A percentile compares a stretch with the other conserved stretches of the same genome.
Conservation (phyloP, 73 alveolate genomes). For the Paramecium caudatum region DNA sequence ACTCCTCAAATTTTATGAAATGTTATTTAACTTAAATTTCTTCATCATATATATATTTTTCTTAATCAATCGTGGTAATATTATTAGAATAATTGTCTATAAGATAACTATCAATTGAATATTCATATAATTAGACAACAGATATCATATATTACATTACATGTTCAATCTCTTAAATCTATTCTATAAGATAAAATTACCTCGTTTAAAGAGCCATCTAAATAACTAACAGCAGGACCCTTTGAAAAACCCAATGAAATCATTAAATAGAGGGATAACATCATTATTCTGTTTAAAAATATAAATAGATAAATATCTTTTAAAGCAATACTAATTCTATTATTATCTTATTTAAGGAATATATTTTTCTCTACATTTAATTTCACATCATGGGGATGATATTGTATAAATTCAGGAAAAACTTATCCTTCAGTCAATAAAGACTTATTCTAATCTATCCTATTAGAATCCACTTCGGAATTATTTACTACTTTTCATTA, state of each 20-base stretch:
- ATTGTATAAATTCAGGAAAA: constrained; percentile 29
- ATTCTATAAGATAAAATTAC: neutral
- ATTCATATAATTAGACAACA: neutral
- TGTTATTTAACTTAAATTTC: too few relatives aligned
- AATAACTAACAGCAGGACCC: neutral
- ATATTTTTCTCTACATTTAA: neutral
- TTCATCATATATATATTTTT: too few relatives aligned
- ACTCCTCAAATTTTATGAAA: too few relatives aligned
- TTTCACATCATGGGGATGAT: constrained; percentile 16
- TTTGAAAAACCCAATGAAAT: neutral
- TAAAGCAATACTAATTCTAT: neutral
- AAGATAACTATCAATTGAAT: neutral
- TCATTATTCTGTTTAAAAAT: constrained; percentile 28
- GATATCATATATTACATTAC: neutral
- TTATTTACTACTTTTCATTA: neutral
- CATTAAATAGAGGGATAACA: neutral
- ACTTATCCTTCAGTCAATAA: constrained; percentile 4
- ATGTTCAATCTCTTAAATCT: neutral
- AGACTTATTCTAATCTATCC: constrained; percentile 7
- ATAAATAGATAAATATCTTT: neutral
- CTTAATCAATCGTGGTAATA: too few relatives aligned
- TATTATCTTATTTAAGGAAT: constrained; percentile 12
- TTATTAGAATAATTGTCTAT: too few relatives aligned
- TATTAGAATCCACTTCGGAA: constrained; percentile 24
- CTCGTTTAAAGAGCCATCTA: neutral